These are phyloP conservation scores for Toxicodendron radicans DNA, from an alignment of 345 rosid genomes.

Conservation along the genomic window DNA sequence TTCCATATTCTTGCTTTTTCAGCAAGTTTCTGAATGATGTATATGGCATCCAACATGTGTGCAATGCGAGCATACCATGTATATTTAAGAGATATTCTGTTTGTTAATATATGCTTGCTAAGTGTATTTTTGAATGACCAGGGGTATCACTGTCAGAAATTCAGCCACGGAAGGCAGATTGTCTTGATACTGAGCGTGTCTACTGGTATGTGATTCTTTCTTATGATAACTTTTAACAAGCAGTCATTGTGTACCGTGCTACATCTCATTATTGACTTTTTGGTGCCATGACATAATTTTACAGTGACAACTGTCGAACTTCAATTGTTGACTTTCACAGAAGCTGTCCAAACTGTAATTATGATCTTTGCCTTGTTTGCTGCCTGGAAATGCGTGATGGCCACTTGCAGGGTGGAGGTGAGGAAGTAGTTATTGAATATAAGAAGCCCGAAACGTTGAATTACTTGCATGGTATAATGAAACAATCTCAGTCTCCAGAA, in stretches of 20 bases:
- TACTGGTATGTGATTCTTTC: constrained; percentile 34
- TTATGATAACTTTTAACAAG: not conserved
- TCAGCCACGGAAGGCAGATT: constrained; percentile 20
- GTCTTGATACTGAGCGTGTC: constrained; percentile 31
- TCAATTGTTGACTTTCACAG: constrained; percentile 44
- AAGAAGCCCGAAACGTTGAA: not conserved
- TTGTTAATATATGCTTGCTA: not conserved
- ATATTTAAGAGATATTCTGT: not conserved
- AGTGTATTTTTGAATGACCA: constrained; percentile 9
- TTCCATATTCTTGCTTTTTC: not conserved
- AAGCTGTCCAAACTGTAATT: constrained; percentile 40
- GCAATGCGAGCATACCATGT: not conserved
- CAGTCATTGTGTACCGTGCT: not conserved
- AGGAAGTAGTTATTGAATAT: constrained; percentile 25
- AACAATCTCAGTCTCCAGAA: not conserved
- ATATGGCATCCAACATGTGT: not conserved
- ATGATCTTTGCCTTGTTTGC: constrained; percentile 46
- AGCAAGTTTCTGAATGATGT: not conserved
- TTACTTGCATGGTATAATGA: constrained; percentile 38
- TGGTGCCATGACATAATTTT: not conserved
- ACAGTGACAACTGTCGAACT: constrained; percentile 48
- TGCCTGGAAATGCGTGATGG: constrained; percentile 44
- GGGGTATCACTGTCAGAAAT: constrained; percentile 24
- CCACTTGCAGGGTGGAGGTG: constrained; percentile 26
- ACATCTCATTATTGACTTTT: not conserved